phyloP scores from a whole-genome alignment of 192 early-diverging fungal genomes.

The Podila clonocystis region DNA sequence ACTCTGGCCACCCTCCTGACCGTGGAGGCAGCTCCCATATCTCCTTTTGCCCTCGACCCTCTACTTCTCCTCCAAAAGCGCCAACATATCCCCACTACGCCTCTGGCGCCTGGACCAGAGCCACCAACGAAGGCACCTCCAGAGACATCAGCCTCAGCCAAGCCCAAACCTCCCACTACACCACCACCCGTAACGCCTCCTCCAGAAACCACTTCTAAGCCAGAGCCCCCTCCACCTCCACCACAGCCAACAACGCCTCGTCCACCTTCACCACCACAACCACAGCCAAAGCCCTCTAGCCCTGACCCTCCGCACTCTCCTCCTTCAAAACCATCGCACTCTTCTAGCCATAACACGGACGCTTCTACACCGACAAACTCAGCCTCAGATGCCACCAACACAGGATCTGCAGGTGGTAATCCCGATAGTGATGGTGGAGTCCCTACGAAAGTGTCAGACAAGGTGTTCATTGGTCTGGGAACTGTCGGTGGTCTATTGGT shows the following conservation, averaged over 20 bases:
- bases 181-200: neutral
- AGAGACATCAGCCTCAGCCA: neutral
- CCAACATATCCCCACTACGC: neutral
- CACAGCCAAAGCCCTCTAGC: neutral
- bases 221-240: neutral
- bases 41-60: neutral
- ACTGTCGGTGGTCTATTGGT: constrained; percentile 37
- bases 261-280: neutral
- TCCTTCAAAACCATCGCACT: neutral
- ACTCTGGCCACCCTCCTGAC: constrained; percentile 9
- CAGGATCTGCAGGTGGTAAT: neutral
- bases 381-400: neutral
- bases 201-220: neutral
- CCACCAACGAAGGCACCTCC: neutral
- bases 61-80: neutral
- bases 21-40: constrained; percentile 16
- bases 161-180: neutral
- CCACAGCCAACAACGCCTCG: neutral
- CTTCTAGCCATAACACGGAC: neutral
- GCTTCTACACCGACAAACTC: neutral
- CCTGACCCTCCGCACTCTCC: neutral
- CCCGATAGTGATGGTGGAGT: neutral
- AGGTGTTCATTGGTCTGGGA: constrained; percentile 34
- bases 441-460: constrained; percentile 24
- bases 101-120: neutral